Conservation (phyloP, 202 grass and related monocot genomes). For the Panicum hallii region DNA sequence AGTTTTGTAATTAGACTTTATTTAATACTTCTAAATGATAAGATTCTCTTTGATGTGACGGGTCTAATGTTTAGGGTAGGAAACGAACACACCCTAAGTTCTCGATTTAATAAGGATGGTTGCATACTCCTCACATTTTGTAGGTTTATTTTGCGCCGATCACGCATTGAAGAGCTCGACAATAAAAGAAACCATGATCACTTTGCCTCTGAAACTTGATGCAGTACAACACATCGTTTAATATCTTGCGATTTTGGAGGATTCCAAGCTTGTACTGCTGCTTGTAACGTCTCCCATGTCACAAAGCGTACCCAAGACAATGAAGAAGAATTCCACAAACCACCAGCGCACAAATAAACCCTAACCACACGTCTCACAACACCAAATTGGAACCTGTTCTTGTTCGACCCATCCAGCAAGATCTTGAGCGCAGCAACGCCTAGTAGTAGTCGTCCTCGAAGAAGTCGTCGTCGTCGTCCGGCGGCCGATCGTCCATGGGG, state of each 20-base stretch:
- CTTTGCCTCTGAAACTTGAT: no score
- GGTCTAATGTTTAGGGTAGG: no score
- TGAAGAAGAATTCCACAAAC: not conserved
- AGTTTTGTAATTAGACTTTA: no score
- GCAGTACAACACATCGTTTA: not conserved
- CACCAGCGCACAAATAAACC: not conserved
- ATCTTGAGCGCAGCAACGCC: not conserved
- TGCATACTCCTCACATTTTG: no score
- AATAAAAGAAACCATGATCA: no score
- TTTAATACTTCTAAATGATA: no score
- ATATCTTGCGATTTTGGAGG: not conserved
- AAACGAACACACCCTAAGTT: no score
- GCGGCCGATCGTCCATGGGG: not conserved
- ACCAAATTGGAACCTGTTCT: not conserved
- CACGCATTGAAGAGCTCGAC: no score
- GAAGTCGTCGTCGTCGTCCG: not conserved
- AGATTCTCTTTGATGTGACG: no score
- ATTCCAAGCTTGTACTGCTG: not conserved
- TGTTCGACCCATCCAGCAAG: not conserved
- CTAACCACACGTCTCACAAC: not conserved
- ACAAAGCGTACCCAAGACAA: not conserved
- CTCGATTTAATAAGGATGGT: no score
- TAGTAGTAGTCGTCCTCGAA: not conserved
- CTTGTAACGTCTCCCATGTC: not conserved
- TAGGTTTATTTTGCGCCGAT: no score